phyloP scores from a whole-genome alignment of 2,329 filamentous ascomycete genomes.

The Harringtonia lauricola region DNA sequence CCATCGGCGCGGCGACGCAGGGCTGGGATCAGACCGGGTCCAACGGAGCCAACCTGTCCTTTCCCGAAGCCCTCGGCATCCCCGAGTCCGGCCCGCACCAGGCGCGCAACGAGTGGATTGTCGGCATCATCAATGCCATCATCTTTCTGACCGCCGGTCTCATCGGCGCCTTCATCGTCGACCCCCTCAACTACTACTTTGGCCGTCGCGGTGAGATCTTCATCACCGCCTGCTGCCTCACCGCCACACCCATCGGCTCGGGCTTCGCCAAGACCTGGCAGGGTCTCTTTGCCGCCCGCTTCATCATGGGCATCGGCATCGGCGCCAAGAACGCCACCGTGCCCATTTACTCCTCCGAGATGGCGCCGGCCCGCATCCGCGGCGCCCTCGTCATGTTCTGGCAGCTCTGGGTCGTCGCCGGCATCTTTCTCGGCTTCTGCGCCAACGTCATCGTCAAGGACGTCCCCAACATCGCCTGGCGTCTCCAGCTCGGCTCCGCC shows the following conservation, averaged over 20 bases:
- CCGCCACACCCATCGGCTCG: constrained; percentile 55
- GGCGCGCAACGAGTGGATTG: constrained; percentile 31
- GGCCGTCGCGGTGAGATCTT: constrained; percentile 56
- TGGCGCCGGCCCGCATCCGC: constrained; percentile 55
- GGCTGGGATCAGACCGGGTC: constrained; percentile 57
- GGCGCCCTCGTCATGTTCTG: constrained; percentile 78
- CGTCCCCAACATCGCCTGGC: constrained; percentile 45
- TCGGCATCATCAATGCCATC: constrained; percentile 52
- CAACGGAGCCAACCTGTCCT: constrained; percentile 52
- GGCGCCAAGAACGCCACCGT: constrained; percentile 56
- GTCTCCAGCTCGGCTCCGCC: constrained; percentile 53
- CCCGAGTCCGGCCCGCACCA: constrained; percentile 18
- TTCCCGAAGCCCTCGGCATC: constrained; percentile 43
- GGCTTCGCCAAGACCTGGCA: constrained; percentile 62
- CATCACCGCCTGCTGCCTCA: constrained; percentile 59
- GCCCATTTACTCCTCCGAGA: constrained; percentile 68
- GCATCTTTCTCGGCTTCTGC: constrained; percentile 6
- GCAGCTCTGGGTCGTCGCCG: constrained; percentile 26
- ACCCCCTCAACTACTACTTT: constrained; percentile 34
- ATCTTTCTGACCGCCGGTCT: constrained; percentile 21
- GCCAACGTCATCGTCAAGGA: constrained; percentile 55
- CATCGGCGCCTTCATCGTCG: constrained; percentile 16
- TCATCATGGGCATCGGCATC: constrained; percentile 67
- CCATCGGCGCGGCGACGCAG: constrained; percentile 58
- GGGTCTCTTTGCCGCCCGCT: constrained; percentile 58